Evolutionary conservation across 179 eudicot genomes (phyloP), one percentile per base, ranked within the genome.

Genomic region (Corrigiola litoralis): DNA sequence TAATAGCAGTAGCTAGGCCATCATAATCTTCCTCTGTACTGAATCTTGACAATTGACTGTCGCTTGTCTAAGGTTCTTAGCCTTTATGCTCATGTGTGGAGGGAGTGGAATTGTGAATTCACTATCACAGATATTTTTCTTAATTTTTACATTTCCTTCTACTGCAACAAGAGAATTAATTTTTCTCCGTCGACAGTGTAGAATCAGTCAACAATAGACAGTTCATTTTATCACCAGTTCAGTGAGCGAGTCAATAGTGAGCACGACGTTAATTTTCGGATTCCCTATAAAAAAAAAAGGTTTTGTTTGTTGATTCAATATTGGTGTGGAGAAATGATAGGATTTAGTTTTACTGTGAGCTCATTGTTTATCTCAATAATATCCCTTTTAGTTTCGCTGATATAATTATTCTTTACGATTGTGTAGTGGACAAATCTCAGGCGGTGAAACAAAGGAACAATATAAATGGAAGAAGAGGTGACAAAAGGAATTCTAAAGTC

Each of bases 401-500:
- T 40, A 23, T 33, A 8, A 9, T 28, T 38, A 50, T 48, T 1
- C 59, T 8, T 57, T 67, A 31, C 63, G 24, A 28, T 65, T 72
- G 52, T 27, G 32, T 53, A 54, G 24, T 57, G 83, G 97, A 88
- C 46, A 87, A 81, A 80, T 65, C 63, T 69, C 91, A 79, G 63
- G 36, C 66, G 45, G 51, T 65, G 42, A 90, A 82, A 79, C 88
- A 75, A 55, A 87, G 73, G 82, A 83, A 54, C 58, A 57, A 47
- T 65, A 56, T 85, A 25, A 82, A 77, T 73, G 81, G 87, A 57
- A 91, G 80, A 82, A 82, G 97, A 25, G 82, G 80, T 61, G 97
- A 95, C 65, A 95, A 77, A 84, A 91, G 87, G 79, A 88, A 69
- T 74, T 73, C 86, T 37, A 88, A 80, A 87, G 69, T 73, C 81